phyloP scores from a whole-genome alignment of 352 stramenopile genomes.

The Achlya hypogyna region DNA sequence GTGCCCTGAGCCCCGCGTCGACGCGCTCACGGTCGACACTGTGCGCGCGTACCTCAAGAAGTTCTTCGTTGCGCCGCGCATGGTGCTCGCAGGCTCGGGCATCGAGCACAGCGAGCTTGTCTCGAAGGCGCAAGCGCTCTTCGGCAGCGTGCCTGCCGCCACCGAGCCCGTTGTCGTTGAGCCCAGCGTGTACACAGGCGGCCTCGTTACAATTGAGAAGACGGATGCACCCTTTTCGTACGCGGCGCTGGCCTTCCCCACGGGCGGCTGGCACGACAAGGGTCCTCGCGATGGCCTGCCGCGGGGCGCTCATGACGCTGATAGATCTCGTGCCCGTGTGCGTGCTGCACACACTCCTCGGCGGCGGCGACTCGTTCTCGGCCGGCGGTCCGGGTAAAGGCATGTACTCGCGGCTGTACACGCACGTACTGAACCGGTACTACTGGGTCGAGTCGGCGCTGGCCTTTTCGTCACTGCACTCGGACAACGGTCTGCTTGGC shows the following conservation, averaged over 20 bases:
- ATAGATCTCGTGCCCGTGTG: conserved; percentile 92
- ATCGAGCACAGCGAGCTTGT: conserved; percentile 94
- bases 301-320: not conserved
- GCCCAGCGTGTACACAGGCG: conserved; percentile 54
- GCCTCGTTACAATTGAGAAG: conserved; percentile 54
- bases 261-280: conserved; percentile 93
- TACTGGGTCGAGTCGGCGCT: conserved; percentile 97
- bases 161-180: conserved; percentile 23
- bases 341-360: conserved; percentile 96
- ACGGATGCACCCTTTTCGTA: conserved; percentile 77
- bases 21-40: conserved; percentile 55
- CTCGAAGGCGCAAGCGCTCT: conserved; percentile 82
- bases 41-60: conserved; percentile 59
- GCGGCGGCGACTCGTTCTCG: conserved; percentile 97
- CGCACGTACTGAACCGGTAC: conserved; percentile 95
- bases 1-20: conserved; percentile 72
- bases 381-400: conserved; percentile 98
- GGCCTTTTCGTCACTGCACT: conserved; percentile 94
- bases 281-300: not conserved
- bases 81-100: conserved; percentile 88
- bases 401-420: conserved; percentile 99
- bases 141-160: conserved; percentile 39
- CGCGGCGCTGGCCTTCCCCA: conserved; percentile 93
- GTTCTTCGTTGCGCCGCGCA: conserved; percentile 85
- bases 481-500: conserved; percentile 91